Evolutionary conservation across 1,284 basidiomycete genomes (phyloP).

Genomic region (Ceratobasidium papillatum): DNA sequence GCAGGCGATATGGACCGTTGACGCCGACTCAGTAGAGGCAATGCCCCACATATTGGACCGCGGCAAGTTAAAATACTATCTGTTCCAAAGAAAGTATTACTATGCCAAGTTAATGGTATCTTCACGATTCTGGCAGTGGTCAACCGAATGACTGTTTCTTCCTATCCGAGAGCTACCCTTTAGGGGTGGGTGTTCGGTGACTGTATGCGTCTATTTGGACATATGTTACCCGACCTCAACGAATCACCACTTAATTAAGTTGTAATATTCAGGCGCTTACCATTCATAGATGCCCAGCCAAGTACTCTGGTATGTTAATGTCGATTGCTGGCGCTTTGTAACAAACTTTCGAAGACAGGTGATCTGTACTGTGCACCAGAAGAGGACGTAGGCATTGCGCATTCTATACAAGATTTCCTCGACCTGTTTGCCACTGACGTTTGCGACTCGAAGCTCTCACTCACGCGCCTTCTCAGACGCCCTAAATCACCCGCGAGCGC

Average conservation of each 20-base stretch:
- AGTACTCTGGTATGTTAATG: too few species aligned
- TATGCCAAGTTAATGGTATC: not conserved
- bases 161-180: not conserved
- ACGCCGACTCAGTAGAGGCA: not conserved
- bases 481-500: not conserved
- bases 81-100: not conserved
- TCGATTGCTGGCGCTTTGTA: too few species aligned
- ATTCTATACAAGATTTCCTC: not conserved
- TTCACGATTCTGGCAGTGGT: not conserved
- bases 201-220: not conserved
- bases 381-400: not conserved
- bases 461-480: not conserved
- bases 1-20: not conserved
- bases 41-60: not conserved
- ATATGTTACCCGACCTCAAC: not conserved
- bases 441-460: not conserved
- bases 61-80: not conserved
- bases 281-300: too few species aligned
- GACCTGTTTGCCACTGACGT: not conserved
- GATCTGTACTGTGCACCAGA: not conserved
- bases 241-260: not conserved
- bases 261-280: not conserved
- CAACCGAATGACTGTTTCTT: not conserved
- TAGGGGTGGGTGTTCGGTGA: not conserved
- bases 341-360: not conserved